phyloP scores from a whole-genome alignment of 495 filamentous ascomycete species.

The Glutinoglossum americanum region DNA sequence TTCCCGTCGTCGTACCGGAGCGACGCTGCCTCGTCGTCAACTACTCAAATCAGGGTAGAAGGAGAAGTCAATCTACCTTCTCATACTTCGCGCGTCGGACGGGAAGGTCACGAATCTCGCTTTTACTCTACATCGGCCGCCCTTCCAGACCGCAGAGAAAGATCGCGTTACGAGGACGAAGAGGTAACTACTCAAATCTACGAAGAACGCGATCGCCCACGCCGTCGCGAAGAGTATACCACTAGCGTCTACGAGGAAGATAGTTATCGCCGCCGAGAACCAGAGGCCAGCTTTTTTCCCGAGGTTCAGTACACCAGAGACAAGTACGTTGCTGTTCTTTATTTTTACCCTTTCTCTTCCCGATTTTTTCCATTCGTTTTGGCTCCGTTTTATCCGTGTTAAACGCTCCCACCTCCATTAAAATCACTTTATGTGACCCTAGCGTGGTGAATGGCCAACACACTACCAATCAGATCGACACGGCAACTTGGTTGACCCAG shows the following conservation, averaged over 20 bases:
- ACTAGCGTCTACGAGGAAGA: constrained; percentile 24
- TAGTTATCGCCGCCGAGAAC: background rate
- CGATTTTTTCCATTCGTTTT: background rate
- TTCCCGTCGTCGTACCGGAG: constrained; percentile 95
- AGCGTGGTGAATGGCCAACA: constrained; percentile 1
- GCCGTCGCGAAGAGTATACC: constrained; percentile 34
- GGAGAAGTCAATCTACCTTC: constrained; percentile 67
- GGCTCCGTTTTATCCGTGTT: background rate
- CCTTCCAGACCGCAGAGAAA: constrained; percentile 39
- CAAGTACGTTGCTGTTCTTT: constrained; percentile 20
- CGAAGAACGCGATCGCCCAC: constrained; percentile 38
- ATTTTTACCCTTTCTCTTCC: background rate
- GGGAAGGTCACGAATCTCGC: constrained; percentile 66
- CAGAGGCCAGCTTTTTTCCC: constrained; percentile 1
- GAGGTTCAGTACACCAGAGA: constrained; percentile 27
- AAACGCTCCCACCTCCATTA: background rate
- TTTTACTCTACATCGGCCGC: constrained; percentile 36
- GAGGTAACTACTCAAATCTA: constrained; percentile 34
- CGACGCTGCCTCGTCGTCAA: constrained; percentile 41
- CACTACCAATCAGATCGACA: background rate
- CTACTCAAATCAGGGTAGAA: constrained; percentile 67
- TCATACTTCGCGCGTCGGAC: constrained; percentile 58
- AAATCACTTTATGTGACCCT: background rate
- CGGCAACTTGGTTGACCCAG: constrained; percentile 3
- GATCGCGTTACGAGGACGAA: constrained; percentile 45